phyloP scores from a whole-genome alignment of 768 basidiomycete species.

The Hemileccinum impolitum region DNA sequence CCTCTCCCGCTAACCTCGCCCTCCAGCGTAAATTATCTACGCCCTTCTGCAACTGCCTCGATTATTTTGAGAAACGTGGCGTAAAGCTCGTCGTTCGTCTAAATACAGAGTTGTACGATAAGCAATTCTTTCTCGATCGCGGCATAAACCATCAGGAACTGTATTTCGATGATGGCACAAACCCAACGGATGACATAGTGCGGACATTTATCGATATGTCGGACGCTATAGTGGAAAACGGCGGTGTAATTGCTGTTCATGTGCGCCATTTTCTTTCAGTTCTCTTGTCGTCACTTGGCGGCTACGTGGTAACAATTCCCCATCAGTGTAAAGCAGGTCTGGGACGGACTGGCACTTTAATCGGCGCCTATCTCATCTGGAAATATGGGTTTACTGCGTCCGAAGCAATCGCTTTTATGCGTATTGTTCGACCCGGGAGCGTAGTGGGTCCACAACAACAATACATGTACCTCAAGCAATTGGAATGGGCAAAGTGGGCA shows the following conservation, averaged over 20 bases:
- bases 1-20: constrained; percentile 45
- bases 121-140: constrained; percentile 71
- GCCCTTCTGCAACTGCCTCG: constrained; percentile 86
- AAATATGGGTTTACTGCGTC: constrained; percentile 96
- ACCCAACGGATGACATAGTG: constrained; percentile 94
- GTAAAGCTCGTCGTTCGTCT: constrained; percentile 91
- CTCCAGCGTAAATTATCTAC: constrained; percentile 74
- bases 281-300: constrained; percentile 10
- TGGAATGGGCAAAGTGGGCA: constrained; percentile 93
- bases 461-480: constrained; percentile 91
- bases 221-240: constrained; percentile 70
- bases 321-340: constrained; percentile 92
- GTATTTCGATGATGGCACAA: constrained; percentile 98
- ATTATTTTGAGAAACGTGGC: constrained; percentile 85
- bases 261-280: constrained; percentile 42
- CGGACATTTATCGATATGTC: constrained; percentile 85
- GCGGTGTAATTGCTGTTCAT: constrained; percentile 86
- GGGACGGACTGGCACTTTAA: constrained; percentile 92
- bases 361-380: constrained; percentile 98
- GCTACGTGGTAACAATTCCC: constrained; percentile 19
- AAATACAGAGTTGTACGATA: constrained; percentile 91
- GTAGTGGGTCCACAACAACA: constrained; percentile 93
- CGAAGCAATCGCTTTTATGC: constrained; percentile 98
- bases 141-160: constrained; percentile 89
- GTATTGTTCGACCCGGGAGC: constrained; percentile 91